Base-by-base conservation (phyloP, 352 stramenopile species). In the Globisporangium abappressorium region DNA sequence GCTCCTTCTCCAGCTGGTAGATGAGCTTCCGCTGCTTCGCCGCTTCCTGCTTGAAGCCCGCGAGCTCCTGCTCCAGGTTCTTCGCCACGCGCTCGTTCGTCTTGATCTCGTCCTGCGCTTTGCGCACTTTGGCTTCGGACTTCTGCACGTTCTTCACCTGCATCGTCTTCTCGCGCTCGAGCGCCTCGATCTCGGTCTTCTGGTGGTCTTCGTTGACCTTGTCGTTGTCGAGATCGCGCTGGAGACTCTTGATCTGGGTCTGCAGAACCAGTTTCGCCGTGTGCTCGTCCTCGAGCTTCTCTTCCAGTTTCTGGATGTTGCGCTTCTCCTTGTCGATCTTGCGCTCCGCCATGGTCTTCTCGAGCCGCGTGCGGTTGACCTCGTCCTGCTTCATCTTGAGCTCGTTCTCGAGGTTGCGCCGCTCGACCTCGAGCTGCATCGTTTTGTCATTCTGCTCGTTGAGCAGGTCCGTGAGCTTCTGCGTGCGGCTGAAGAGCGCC, bases 391-490 rank as follows among this genome's bases (percentile, higher is more conserved):
- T 81, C 36, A 82, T 73, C 75, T 98, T 98, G 12, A 97, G 77
- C 26, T 97, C 87, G 24, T 90, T 91, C 53, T 97, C 82, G 24
- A 96, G 69, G 36, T 95, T 86, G 63, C 79, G 83, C 38, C 86
- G 76, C 69, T 93, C 84, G 3, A 94, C 79, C 76, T 94, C 84
- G 24, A 95, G 77, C 38, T 93, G 82, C 81, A 92, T 89, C 12
- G 85, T 87, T 68, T 91, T 92, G 73, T 95, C 87, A 64, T 79
- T 95, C 60, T 98, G 93, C 65, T 98, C 91, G 55, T 98, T 97
- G 9, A 98, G 77, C 36, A 98, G 66, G 26, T 97, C 89, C n/a
- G 89, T 97, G 49, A 98, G 76, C 72, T 98, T 98, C 64, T 98
- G 92, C 49, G 85, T 97, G 36, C 88, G 85, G 5, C 80, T 84